Evolutionary conservation across 345 rosid species (phyloP).

Genomic region (Arabidopsis suecica): DNA sequence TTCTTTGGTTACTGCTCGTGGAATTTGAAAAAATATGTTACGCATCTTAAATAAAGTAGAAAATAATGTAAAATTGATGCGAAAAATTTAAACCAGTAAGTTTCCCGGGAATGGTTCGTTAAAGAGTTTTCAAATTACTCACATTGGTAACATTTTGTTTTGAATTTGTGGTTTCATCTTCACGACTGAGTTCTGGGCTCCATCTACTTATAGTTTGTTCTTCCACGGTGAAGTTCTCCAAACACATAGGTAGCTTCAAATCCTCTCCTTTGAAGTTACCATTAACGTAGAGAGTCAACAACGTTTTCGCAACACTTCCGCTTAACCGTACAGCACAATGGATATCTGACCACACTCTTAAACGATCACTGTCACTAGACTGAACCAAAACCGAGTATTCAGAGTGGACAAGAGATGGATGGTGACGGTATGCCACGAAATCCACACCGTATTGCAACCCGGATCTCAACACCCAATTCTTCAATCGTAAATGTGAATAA

Average conservation of each 20-base stretch:
- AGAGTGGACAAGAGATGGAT: constrained; percentile 85
- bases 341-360: constrained; percentile 76
- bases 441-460: constrained; percentile 85
- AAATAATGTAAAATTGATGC: not conserved
- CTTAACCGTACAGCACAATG: constrained; percentile 68
- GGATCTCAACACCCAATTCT: constrained; percentile 77
- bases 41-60: not conserved
- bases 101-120: not conserved
- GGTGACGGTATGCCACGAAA: constrained; percentile 79
- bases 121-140: constrained; percentile 9
- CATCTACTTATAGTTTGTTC: constrained; percentile 66
- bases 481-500: constrained; percentile 69
- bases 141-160: constrained; percentile 19
- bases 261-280: constrained; percentile 46
- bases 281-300: constrained; percentile 57
- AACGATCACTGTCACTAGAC: constrained; percentile 48
- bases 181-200: constrained; percentile 70
- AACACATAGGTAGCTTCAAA: constrained; percentile 46
- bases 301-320: constrained; percentile 81
- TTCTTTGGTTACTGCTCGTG: not conserved
- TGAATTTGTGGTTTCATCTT: constrained; percentile 47
- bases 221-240: constrained; percentile 58
- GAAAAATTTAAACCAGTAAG: constrained; percentile 3
- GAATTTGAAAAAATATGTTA: not conserved
- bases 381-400: constrained; percentile 71